Percentiles rank a stretch among this genome's conserved stretches.
These are phyloP conservation scores for Thelephora aurantiotincta DNA, from an alignment of 768 basidiomycete species.

Conservation along the genomic window DNA sequence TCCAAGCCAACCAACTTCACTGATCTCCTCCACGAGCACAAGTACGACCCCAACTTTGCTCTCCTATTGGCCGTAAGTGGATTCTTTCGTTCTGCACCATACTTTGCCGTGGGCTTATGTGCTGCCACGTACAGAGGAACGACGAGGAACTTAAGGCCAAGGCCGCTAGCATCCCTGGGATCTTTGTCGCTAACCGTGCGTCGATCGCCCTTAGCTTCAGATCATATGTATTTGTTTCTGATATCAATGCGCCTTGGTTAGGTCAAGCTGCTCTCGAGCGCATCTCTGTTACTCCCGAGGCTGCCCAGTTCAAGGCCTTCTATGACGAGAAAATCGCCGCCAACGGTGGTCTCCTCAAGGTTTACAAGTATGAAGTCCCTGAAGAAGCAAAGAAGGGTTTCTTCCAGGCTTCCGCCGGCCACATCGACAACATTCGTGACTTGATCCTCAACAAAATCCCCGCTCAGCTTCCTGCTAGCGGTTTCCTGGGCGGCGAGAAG, in stretches of 20 bases:
- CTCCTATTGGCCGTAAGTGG: conserved; percentile 23
- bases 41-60: conserved; percentile 39
- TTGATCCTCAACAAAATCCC: conserved; percentile 29
- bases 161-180: conserved; percentile 16
- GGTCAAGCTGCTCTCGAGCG: conserved; percentile 30
- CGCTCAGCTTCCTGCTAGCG: conserved; percentile 22
- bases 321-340: conserved; percentile 26
- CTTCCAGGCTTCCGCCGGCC: conserved; percentile 22
- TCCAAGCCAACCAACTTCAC: conserved; percentile 22
- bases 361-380: conserved; percentile 26
- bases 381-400: conserved; percentile 23
- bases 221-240: neutral
- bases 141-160: conserved; percentile 31
- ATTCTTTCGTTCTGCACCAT: neutral
- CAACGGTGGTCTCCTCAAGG: conserved; percentile 26
- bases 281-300: conserved; percentile 20
- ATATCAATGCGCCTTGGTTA: neutral
- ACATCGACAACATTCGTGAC: conserved; percentile 22
- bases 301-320: conserved; percentile 25
- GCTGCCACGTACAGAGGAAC: conserved; percentile 22
- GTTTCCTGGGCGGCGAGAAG: conserved; percentile 31
- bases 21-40: conserved; percentile 28
- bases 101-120: neutral
- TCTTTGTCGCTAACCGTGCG: conserved; percentile 28
- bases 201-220: conserved; percentile 4